Conservation (phyloP, 139 green algal genomes). For the Diplosphaera chodatii region DNA sequence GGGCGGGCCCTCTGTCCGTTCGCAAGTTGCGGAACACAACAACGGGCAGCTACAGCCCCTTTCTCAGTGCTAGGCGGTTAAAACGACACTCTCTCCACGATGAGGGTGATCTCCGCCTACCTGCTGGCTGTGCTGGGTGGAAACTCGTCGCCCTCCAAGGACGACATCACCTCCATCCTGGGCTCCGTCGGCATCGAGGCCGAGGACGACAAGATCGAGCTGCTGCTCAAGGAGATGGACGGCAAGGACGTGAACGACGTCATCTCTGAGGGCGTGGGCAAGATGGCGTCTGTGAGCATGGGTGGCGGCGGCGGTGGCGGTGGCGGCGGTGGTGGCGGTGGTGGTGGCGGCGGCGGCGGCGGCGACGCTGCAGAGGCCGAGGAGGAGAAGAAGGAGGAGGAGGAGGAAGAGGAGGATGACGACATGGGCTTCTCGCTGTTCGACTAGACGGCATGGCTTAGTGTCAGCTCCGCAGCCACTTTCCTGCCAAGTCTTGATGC, state of each 20-base stretch:
- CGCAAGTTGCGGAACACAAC: no score
- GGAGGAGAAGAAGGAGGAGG: slow-evolving; percentile 48
- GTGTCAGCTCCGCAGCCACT: no score
- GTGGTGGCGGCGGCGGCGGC: slow-evolving; percentile 24
- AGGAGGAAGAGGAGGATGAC: slow-evolving; percentile 58
- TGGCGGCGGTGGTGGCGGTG: slow-evolving; percentile 14
- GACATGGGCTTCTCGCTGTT: slow-evolving; percentile 62
- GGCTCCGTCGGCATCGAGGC: slow-evolving; percentile 56
- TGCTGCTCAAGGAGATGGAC: slow-evolving; percentile 63
- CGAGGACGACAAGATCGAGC: slow-evolving; percentile 47
- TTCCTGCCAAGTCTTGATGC: no score
- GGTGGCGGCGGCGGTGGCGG: slow-evolving; percentile 43
- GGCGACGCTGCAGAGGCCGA: slow-evolving; percentile 39
- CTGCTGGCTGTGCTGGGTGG: slow-evolving; percentile 55
- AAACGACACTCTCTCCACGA: slow-evolving; percentile 31
- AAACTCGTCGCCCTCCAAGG: slow-evolving; percentile 47
- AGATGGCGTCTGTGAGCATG: slow-evolving; percentile 65
- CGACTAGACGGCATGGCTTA: slow-evolving; percentile 42
- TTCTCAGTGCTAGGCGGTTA: slow-evolving; percentile 22
- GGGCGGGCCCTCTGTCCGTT: no score
- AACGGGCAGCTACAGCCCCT: neutral
- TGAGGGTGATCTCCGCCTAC: slow-evolving; percentile 45
- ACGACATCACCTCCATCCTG: slow-evolving; percentile 67
- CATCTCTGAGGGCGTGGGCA: slow-evolving; percentile 31
- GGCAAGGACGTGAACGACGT: slow-evolving; percentile 70